These are phyloP conservation scores for Punica granatum DNA, from an alignment of 345 rosid genomes.

Conservation along the genomic window DNA sequence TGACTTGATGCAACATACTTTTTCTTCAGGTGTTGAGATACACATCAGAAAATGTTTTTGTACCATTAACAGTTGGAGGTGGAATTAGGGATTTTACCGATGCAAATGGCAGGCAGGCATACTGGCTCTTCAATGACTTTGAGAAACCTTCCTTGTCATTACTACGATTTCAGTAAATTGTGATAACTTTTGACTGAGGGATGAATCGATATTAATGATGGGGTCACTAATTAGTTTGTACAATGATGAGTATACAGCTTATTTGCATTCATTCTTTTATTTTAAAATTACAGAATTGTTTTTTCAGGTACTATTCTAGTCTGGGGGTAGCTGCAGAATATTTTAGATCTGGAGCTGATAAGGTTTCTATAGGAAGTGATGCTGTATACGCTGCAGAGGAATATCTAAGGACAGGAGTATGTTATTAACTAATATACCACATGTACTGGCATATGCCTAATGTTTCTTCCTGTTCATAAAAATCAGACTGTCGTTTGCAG, in stretches of 20 bases:
- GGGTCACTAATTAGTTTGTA: neutral
- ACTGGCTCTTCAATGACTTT: neutral
- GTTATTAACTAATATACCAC: conserved; percentile 11
- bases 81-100: conserved; percentile 95
- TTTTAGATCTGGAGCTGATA: conserved; percentile 97
- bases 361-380: conserved; percentile 93
- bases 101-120: conserved; percentile 77
- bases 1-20: neutral
- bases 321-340: conserved; percentile 97
- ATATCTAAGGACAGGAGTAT: conserved; percentile 70
- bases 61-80: conserved; percentile 97
- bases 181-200: neutral
- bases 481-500: conserved; percentile 28
- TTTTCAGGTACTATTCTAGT: conserved; percentile 85
- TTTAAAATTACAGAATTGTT: neutral
- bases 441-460: neutral
- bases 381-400: conserved; percentile 93
- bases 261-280: neutral
- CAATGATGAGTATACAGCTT: neutral
- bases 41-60: conserved; percentile 94
- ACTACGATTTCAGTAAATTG: neutral
- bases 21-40: conserved; percentile 63
- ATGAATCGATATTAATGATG: neutral
- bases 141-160: neutral
- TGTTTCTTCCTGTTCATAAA: conserved; percentile 4